Evolutionary conservation across 2,329 filamentous ascomycete species (phyloP).

Genomic region (Colletotrichum chlorophyti): DNA sequence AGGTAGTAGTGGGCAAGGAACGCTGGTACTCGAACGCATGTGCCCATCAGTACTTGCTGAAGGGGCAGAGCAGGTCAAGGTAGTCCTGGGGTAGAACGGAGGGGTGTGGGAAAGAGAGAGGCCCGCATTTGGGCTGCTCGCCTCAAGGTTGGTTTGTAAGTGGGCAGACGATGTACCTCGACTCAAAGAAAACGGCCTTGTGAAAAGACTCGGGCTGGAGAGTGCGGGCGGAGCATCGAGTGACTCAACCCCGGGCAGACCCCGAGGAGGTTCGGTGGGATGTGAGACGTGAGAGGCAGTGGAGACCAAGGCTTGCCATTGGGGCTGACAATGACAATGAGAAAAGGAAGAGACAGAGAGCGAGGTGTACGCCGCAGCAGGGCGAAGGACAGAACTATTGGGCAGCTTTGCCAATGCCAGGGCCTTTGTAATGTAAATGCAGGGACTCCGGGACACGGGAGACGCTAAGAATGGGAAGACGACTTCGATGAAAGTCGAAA

Average conservation of each 20-base stretch:
- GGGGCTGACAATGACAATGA: constrained; percentile 11
- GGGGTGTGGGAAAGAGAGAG: not conserved
- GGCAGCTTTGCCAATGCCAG: constrained; percentile 20
- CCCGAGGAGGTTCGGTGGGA: not conserved
- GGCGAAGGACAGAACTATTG: constrained; percentile 6
- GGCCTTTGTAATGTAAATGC: not conserved
- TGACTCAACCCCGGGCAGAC: constrained; percentile 3
- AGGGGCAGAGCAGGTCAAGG: constrained; percentile 17
- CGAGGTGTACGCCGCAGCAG: not conserved
- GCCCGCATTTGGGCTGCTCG: constrained; percentile 8
- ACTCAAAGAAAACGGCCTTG: constrained; percentile 9
- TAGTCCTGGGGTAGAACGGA: not conserved
- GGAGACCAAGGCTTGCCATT: not conserved
- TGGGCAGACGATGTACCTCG: too few species aligned
- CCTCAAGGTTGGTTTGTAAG: too few species aligned
- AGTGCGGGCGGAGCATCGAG: constrained; percentile 8
- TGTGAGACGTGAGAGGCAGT: not conserved
- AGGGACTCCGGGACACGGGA: constrained; percentile 18
- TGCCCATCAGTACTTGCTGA: constrained; percentile 10
- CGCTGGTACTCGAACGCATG: constrained; percentile 8
- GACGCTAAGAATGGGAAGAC: constrained; percentile 6
- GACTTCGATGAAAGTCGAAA: not conserved
- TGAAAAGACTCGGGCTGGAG: constrained; percentile 10
- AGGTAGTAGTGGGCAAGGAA: too few species aligned
- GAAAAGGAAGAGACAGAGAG: not conserved